Percentiles rank a stretch among this genome's conserved stretches.
Conservation (phyloP, 768 basidiomycete genomes). For the Psilocybe tampanensis region DNA sequence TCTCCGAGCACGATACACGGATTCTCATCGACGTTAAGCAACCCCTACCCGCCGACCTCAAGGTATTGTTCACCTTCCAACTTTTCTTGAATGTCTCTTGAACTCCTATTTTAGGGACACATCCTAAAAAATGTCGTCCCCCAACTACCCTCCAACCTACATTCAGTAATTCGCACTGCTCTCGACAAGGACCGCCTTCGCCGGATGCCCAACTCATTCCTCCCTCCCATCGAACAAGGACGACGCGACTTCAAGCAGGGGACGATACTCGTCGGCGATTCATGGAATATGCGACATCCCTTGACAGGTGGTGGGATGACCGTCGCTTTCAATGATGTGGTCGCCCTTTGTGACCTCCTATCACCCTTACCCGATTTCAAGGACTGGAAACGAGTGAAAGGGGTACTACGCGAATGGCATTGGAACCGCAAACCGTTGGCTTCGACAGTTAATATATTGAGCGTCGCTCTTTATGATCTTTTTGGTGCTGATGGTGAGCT, state of each 20-base stretch:
- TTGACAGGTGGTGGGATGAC: conserved; percentile 99
- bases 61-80: conserved; percentile 44
- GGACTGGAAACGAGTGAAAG: conserved; percentile 55
- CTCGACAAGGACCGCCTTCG: conserved; percentile 82
- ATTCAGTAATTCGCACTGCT: conserved; percentile 62
- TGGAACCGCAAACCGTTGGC: conserved; percentile 84
- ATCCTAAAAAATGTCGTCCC: conserved; percentile 77
- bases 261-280: conserved; percentile 86
- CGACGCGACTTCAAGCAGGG: conserved; percentile 56
- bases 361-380: conserved; percentile 41
- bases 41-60: conserved; percentile 81
- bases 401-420: conserved; percentile 71
- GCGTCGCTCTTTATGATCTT: conserved; percentile 90
- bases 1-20: conserved; percentile 84
- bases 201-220: conserved; percentile 94
- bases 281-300: conserved; percentile 99
- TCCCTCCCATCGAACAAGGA: conserved; percentile 79
- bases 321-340: conserved; percentile 87
- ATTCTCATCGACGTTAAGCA: conserved; percentile 91
- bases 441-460: conserved; percentile 90
- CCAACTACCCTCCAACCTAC: conserved; percentile 76
- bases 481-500: conserved; percentile 90
- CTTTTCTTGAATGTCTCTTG: background rate
- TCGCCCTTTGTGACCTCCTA: conserved; percentile 68
- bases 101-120: conserved; percentile 47